Base-by-base conservation (phyloP, 352 stramenopile genomes). In the Globisporangium parvum region DNA sequence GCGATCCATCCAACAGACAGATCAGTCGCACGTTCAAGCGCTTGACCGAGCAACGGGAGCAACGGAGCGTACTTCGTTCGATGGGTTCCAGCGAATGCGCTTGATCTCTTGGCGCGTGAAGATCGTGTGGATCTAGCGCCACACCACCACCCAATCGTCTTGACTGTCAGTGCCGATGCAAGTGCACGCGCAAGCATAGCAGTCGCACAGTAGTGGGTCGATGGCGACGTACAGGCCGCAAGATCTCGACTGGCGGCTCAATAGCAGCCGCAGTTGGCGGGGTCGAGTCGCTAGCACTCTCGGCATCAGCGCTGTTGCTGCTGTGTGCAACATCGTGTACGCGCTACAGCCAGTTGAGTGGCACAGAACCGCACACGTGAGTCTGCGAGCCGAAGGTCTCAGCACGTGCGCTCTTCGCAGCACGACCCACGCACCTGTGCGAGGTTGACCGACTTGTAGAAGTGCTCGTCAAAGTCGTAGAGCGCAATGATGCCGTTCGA, bases 381-480 rank as follows among this genome's bases (percentile, higher is more conserved):
- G 11, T n/a, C 31, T 6, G 26, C 21, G 15, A 23, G 48, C 6
- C 31, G 3, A 23, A 18, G 18, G 11, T 40, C 26, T 46, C 17
- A 10, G 31, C 31, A 12, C 31, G 11, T 37, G 9, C 6, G 6
- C 26, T 31, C 26, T 31, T 31, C 14, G 37, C 37, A 41, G 14
- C 14, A 15, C 39, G 20, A 15, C 46, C 20, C 12, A 40, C 2
- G 14, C 53, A 82, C 59, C 50, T 85, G 75, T 39, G 61, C 66
- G 6, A 82, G 44, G 40, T 87, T 88, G 21, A 90, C 64, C 46
- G 59, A 81, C 40, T 65, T 73, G 51, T 87, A 67, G 28, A 83
- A 88, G 33, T 87, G 65, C 47, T 88, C 80, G 60, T 93, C 82
- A 57, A 88, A 93, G 62, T 93, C 82, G 59, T 80, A 93, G 26